A percentile compares a stretch with the other conserved stretches of the same genome.
Evolutionary conservation across 164 flowering plant species (phyloP).

Genomic region (Amborella trichopoda): DNA sequence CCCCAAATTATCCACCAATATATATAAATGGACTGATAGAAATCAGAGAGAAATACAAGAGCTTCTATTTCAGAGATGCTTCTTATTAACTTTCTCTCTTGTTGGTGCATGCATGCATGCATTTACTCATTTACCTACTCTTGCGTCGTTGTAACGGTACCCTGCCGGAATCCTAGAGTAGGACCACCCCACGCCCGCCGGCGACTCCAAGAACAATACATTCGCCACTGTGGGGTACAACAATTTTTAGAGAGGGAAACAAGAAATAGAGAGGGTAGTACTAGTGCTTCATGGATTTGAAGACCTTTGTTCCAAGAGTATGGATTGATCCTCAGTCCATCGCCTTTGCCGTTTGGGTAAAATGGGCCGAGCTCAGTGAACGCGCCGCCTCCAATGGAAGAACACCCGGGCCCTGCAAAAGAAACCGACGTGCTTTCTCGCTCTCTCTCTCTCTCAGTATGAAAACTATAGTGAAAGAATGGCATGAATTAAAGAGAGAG

Average conservation of each 20-base stretch:
- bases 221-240: neutral
- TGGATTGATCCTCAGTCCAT: neutral
- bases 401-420: slow-evolving; percentile 4
- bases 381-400: slow-evolving; percentile 3
- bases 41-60: too few relatives aligned
- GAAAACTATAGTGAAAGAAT: neutral
- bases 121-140: too few relatives aligned
- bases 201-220: neutral
- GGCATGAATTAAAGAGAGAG: neutral
- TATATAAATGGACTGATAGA: too few relatives aligned
- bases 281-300: neutral
- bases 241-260: neutral
- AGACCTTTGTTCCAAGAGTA: slow-evolving; percentile 2
- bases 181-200: neutral
- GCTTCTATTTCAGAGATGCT: too few relatives aligned
- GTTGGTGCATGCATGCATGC: too few relatives aligned
- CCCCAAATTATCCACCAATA: too few relatives aligned
- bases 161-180: neutral
- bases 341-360: neutral
- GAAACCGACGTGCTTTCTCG: neutral
- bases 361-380: slow-evolving; percentile 4
- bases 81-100: too few relatives aligned
- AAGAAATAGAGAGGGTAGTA: neutral
- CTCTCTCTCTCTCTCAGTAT: neutral
- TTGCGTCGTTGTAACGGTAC: neutral